Evolutionary conservation across 805 yeast genomes (phyloP).

Genomic region (Metschnikowia borealis): DNA sequence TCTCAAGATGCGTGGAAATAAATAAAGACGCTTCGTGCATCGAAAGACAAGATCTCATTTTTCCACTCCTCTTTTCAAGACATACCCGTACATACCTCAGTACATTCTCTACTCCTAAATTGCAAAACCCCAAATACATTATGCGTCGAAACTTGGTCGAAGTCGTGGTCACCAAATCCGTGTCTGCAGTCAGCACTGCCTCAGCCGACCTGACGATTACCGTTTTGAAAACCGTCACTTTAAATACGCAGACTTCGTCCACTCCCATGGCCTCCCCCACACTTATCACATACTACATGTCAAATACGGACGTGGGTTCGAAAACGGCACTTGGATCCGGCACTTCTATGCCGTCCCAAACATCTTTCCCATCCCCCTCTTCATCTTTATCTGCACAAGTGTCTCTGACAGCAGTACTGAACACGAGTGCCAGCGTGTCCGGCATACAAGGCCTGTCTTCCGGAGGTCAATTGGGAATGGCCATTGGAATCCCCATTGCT

Average conservation of each 20-base stretch:
- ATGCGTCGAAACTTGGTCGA: constrained; percentile 1
- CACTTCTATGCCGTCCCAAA: background rate
- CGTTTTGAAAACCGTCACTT: background rate
- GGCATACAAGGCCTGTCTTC: constrained; percentile 5
- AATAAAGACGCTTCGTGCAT: constrained; percentile 1
- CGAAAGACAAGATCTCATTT: background rate
- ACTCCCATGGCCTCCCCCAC: background rate
- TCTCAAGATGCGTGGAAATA: background rate
- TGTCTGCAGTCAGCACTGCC: background rate
- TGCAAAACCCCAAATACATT: background rate
- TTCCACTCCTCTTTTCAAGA: background rate
- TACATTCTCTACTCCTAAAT: background rate
- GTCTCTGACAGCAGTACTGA: background rate
- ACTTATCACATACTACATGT: background rate
- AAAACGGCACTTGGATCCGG: background rate
- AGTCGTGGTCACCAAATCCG: constrained; percentile 2
- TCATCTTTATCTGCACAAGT: background rate
- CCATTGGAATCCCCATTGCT: constrained; percentile 31
- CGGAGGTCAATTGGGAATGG: constrained; percentile 25
- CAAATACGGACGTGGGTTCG: background rate
- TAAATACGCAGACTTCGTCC: background rate
- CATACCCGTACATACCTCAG: background rate
- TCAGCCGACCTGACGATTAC: constrained; percentile 1
- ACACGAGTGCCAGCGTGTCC: background rate
- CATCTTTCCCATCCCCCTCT: background rate